A percentile compares a stretch with the other conserved stretches of the same genome.
Conservation (phyloP, 805 yeast genomes). For the Myxozyma geophila region DNA sequence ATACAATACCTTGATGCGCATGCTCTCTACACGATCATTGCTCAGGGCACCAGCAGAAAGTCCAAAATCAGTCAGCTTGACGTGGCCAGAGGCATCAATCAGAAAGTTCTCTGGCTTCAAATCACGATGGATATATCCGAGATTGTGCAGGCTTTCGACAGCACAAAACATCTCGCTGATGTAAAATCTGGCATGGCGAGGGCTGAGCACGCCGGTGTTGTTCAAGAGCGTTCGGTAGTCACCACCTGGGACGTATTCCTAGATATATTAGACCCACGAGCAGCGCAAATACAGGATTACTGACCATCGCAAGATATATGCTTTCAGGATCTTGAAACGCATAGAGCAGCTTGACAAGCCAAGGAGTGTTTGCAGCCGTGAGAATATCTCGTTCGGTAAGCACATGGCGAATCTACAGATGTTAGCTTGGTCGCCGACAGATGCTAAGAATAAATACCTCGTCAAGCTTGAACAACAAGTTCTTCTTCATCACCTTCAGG, state of each 20-base stretch:
- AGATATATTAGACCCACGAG: neutral
- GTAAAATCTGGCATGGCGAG: constrained; percentile 95
- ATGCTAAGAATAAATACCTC: constrained; percentile 49
- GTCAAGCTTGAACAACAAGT: constrained; percentile 81
- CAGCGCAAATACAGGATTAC: neutral
- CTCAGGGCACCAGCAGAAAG: constrained; percentile 96
- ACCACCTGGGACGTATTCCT: constrained; percentile 98
- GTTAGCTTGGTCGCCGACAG: neutral
- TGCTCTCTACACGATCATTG: constrained; percentile 87
- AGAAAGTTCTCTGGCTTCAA: constrained; percentile 91
- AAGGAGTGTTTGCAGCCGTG: constrained; percentile 92
- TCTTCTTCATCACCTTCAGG: constrained; percentile 85
- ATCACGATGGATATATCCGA: constrained; percentile 96
- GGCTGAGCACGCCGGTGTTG: constrained; percentile 89
- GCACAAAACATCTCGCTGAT: constrained; percentile 96
- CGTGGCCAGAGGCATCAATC: constrained; percentile 72
- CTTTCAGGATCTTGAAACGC: constrained; percentile 93
- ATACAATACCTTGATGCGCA: constrained; percentile 64
- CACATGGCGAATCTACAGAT: constrained; percentile 73
- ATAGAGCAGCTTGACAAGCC: constrained; percentile 91
- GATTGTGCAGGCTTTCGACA: constrained; percentile 87
- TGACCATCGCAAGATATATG: constrained; percentile 85
- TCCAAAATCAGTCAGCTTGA: constrained; percentile 92
- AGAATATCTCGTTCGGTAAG: constrained; percentile 94
- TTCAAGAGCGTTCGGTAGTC: constrained; percentile 93